A percentile compares a stretch with the other conserved stretches of the same genome.
Evolutionary conservation across 208 protist species (phyloP).

Genomic region (Crithidia sp.): DNA sequence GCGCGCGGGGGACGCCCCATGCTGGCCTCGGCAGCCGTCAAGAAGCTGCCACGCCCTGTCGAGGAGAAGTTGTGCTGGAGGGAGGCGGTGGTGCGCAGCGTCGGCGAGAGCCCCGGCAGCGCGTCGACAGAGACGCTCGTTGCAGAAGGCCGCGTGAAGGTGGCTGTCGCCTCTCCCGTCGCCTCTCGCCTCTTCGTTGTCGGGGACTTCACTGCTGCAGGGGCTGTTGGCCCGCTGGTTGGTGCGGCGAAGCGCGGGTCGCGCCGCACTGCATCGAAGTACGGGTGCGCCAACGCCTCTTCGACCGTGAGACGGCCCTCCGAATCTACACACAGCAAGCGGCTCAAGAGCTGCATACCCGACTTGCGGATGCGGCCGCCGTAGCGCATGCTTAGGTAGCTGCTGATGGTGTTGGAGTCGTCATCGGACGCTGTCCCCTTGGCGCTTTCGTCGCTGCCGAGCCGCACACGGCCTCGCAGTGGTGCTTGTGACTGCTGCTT

Average conservation of each 20-base stretch:
- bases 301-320: conserved; percentile 63
- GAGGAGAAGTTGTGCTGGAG: neutral
- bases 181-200: neutral
- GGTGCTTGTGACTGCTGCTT: neutral
- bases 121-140: neutral
- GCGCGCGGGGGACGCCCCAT: conserved; percentile 10
- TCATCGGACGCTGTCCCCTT: neutral
- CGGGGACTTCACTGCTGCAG: neutral
- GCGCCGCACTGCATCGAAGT: conserved; percentile 56
- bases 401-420: conserved; percentile 11
- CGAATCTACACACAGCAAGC: conserved; percentile 55
- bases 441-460: neutral
- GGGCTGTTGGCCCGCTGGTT: neutral
- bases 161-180: neutral
- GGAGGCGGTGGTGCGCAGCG: neutral
- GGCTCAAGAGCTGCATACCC: conserved; percentile 66
- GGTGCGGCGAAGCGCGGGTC: conserved; percentile 5
- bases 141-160: neutral
- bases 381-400: conserved; percentile 54
- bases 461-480: neutral
- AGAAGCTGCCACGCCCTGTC: neutral
- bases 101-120: conserved; percentile 7
- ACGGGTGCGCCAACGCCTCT: conserved; percentile 82
- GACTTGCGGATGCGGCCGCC: conserved; percentile 26
- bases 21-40: neutral